Percentiles rank a stretch among this genome's conserved stretches.
These are phyloP conservation scores for Xylaria sp. DNA, from an alignment of 2,329 filamentous ascomycete species.

Conservation along the genomic window DNA sequence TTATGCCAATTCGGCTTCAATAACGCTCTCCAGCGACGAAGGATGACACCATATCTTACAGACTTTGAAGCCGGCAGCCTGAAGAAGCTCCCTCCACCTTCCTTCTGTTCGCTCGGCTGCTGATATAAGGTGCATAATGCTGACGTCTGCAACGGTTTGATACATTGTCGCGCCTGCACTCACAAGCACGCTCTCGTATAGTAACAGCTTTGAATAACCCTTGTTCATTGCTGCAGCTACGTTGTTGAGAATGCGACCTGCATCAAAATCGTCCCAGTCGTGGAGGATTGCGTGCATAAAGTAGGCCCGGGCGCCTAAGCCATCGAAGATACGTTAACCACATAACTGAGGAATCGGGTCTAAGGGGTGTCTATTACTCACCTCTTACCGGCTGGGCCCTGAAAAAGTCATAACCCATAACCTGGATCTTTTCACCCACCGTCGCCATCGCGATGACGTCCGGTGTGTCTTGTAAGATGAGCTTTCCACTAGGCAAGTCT, in stretches of 20 bases:
- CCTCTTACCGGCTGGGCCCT: constrained; percentile 36
- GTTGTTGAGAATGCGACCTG: constrained; percentile 42
- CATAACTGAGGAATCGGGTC: not conserved
- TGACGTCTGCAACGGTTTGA: constrained; percentile 26
- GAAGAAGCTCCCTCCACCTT: constrained; percentile 38
- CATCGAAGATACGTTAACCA: not conserved
- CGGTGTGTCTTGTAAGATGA: constrained; percentile 53
- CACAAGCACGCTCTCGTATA: constrained; percentile 49
- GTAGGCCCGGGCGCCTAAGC: constrained; percentile 50
- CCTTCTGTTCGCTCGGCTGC: constrained; percentile 36
- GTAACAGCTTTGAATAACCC: constrained; percentile 51
- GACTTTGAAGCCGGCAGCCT: constrained; percentile 33
- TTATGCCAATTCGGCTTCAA: constrained; percentile 33
- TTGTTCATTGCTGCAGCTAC: constrained; percentile 44
- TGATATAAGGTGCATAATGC: constrained; percentile 33
- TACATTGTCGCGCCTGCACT: constrained; percentile 23
- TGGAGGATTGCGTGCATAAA: constrained; percentile 47
- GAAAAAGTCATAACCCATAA: constrained; percentile 41
- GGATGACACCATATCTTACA: constrained; percentile 39
- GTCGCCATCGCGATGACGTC: constrained; percentile 48
- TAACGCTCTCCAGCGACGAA: constrained; percentile 34
- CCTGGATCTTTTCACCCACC: constrained; percentile 34
- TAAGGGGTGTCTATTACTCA: not conserved
- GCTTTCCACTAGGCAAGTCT: constrained; percentile 44
- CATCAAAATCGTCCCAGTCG: constrained; percentile 45